Evolutionary conservation across 2,329 filamentous ascomycete genomes (phyloP).

Genomic region (Teratosphaeria gauchensis): DNA sequence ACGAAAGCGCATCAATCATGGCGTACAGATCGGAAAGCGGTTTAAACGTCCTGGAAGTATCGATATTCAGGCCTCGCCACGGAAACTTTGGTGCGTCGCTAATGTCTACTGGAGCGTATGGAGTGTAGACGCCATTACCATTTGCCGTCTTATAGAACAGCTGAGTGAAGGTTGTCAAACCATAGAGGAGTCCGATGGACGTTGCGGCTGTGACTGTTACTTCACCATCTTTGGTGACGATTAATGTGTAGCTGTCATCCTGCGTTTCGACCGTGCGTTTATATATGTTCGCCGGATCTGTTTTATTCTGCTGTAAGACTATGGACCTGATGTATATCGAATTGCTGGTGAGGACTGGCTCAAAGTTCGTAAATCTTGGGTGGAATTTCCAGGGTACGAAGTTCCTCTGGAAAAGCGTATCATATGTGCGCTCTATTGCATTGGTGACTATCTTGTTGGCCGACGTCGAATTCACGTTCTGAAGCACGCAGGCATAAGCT

Average conservation of each 20-base stretch:
- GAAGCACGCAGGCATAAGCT: background rate
- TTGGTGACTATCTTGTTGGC: conserved; percentile 34
- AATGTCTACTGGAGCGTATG: conserved; percentile 60
- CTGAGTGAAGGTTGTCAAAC: conserved; percentile 68
- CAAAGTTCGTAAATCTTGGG: conserved; percentile 52
- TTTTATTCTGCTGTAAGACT: conserved; percentile 49
- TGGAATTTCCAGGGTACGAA: conserved; percentile 74
- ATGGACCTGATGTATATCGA: conserved; percentile 49
- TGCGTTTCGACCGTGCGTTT: conserved; percentile 54
- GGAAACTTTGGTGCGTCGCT: conserved; percentile 63
- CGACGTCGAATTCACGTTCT: conserved; percentile 3
- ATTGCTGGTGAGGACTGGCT: conserved; percentile 42
- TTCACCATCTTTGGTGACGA: conserved; percentile 47
- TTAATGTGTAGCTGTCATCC: conserved; percentile 68
- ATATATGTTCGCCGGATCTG: conserved; percentile 45
- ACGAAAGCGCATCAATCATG: conserved; percentile 65
- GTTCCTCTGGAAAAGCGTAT: conserved; percentile 56
- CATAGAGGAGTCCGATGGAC: conserved; percentile 60
- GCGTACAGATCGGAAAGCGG: conserved; percentile 57
- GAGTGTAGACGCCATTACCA: conserved; percentile 52
- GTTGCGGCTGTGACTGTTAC: conserved; percentile 56
- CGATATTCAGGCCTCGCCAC: conserved; percentile 72
- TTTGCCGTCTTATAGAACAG: conserved; percentile 60
- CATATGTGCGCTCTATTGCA: conserved; percentile 46
- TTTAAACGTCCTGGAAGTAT: conserved; percentile 66